Evolutionary conservation across 2,329 filamentous ascomycete genomes (phyloP), one percentile per base, ranked within the genome.

Genomic region (Raffaelea albimanens): DNA sequence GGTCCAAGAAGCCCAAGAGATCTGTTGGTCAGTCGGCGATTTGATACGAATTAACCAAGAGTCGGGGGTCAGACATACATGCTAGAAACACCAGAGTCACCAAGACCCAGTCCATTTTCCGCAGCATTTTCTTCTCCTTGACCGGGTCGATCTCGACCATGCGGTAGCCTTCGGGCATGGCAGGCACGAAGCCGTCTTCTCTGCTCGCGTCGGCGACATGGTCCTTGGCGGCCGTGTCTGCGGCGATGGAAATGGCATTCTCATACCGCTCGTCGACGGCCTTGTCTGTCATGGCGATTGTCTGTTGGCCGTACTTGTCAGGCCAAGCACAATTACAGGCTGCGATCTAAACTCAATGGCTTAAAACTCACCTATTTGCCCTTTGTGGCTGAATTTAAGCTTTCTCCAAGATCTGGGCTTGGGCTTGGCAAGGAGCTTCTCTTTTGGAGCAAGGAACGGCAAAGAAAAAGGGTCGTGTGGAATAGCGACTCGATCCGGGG

Each of bases 51-150:
- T 36, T 13, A 31, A 10, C 2, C 3, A 18, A 22, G 7, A 16
- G 19, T 3, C 5, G 13, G 34, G 34, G n/a, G 21, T 23, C 5
- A 25, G 3, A 50, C 57, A 46, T 50, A 63, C 59, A 65, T 31
- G 57, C 54, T 13, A 56, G 49, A 50, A 63, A 62, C 3, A 62
- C 56, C 20, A 66, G 52, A 3, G 59, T 52, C n/a, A 64, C 50
- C 14, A 66, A 51, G 7, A 49, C 50, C n/a, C 55, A 47, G 48
- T 66, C 63, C 11, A 65, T 58, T 48, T 66, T 66, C 38, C 58
- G 58, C 43, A 61, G 52, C n/a, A 66, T 57, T 2, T 61, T 54
- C 46, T 53, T 61, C 53, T 66, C 63, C 4, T 58, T 40, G 10
- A 36, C 60, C 4, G 57, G 57, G 31, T 64, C 58, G 48, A 63